These are phyloP conservation scores for Erythrobasidium yunnanense DNA, from an alignment of 768 basidiomycete genomes.

Conservation along the genomic window DNA sequence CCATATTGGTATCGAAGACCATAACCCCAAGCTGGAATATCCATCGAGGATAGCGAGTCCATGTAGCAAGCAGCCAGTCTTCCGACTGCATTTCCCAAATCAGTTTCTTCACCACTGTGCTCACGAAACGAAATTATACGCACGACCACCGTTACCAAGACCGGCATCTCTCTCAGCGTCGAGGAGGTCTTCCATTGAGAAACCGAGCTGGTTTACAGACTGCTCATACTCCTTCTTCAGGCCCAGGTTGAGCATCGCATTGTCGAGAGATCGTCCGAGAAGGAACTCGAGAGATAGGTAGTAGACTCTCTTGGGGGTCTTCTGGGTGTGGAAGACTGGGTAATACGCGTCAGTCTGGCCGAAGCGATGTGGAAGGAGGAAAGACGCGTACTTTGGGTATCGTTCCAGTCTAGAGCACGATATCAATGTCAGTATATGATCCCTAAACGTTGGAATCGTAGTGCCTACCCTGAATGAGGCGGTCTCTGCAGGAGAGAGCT, in stretches of 20 bases:
- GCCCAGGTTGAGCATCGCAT: constrained; percentile 75
- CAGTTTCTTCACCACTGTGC: background rate
- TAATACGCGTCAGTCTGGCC: background rate
- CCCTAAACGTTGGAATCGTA: background rate
- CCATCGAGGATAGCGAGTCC: constrained; percentile 75
- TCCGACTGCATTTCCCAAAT: constrained; percentile 48
- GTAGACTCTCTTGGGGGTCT: constrained; percentile 49
- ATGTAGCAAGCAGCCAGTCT: constrained; percentile 91
- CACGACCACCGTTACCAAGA: constrained; percentile 76
- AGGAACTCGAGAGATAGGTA: constrained; percentile 92
- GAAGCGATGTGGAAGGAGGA: background rate
- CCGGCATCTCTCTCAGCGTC: constrained; percentile 86
- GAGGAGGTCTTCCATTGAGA: constrained; percentile 48
- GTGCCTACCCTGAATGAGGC: constrained; percentile 45
- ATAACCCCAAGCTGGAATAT: constrained; percentile 91
- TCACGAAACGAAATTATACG: background rate
- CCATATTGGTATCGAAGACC: constrained; percentile 58
- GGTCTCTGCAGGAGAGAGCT: constrained; percentile 75
- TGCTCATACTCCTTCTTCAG: constrained; percentile 64
- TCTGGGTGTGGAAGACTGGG: constrained; percentile 40
- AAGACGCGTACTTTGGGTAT: constrained; percentile 32
- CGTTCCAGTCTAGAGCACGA: constrained; percentile 26
- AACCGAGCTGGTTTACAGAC: constrained; percentile 67
- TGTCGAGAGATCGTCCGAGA: constrained; percentile 46
- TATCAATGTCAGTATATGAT: background rate